Conservation (phyloP, 2,329 filamentous ascomycete genomes). For the Fusarium sp. region DNA sequence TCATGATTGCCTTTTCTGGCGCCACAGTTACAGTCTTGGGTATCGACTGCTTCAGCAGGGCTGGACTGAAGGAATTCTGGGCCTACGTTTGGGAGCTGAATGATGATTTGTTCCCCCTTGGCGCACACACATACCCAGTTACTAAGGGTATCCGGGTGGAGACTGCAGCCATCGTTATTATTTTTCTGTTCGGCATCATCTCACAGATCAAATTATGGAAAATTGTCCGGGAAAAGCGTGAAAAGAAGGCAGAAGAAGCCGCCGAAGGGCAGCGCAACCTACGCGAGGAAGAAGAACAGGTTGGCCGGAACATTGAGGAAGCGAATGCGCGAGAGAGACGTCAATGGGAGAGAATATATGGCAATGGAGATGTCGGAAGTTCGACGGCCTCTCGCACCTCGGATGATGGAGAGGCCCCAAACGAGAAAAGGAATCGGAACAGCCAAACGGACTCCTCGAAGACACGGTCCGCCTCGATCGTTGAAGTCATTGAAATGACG, state of each 20-base stretch:
- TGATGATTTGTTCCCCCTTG: conserved; percentile 79
- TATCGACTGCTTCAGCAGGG: conserved; percentile 88
- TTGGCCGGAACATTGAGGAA: conserved; percentile 74
- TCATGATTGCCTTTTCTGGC: conserved; percentile 81
- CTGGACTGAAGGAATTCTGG: conserved; percentile 98
- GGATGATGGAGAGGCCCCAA: conserved; percentile 60
- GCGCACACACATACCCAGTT: conserved; percentile 82
- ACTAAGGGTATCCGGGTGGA: conserved; percentile 90
- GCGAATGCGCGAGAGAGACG: conserved; percentile 69
- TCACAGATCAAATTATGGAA: conserved; percentile 91
- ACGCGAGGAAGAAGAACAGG: conserved; percentile 74
- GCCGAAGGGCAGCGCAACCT: conserved; percentile 64
- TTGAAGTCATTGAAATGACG: conserved; percentile 66
- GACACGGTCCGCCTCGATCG: conserved; percentile 49
- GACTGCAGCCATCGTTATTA: conserved; percentile 78
- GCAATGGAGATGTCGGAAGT: conserved; percentile 61
- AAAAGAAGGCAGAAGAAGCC: conserved; percentile 61
- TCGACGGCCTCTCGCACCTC: conserved; percentile 59
- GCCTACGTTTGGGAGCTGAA: conserved; percentile 90
- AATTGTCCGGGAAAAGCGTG: conserved; percentile 73
- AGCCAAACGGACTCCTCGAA: conserved; percentile 52
- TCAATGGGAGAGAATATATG: conserved; percentile 84
- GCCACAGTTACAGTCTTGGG: conserved; percentile 83
- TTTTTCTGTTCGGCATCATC: conserved; percentile 79
- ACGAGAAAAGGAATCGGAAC: conserved; percentile 55